Percentiles rank a stretch among this genome's conserved stretches.
These are phyloP conservation scores for Salix purpurea DNA, from an alignment of 345 rosid species.

Conservation along the genomic window DNA sequence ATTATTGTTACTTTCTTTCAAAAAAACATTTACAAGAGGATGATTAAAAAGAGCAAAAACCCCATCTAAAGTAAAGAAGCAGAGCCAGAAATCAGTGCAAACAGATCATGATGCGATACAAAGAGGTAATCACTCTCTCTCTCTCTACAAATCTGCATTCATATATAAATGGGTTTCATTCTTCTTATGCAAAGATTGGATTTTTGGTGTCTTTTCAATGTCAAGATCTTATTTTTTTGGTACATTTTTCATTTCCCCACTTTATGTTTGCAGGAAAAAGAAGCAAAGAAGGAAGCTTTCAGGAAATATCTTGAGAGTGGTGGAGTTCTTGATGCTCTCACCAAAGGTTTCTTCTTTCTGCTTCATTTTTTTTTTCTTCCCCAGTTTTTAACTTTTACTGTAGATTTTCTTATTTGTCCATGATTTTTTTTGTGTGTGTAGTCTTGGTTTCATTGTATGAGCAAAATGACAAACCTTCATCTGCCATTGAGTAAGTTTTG, in stretches of 20 bases:
- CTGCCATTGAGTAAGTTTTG: constrained; percentile 78
- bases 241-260: background rate
- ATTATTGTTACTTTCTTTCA: too few species aligned
- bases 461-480: constrained; percentile 86
- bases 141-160: background rate
- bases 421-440: constrained; percentile 18
- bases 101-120: constrained; percentile 24
- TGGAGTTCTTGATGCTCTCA: constrained; percentile 80
- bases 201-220: background rate
- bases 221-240: constrained; percentile 7
- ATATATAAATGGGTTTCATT: background rate
- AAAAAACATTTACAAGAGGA: background rate
- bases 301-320: constrained; percentile 80
- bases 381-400: background rate
- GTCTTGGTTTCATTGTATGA: constrained; percentile 83
- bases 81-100: constrained; percentile 2
- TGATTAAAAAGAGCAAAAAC: background rate
- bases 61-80: background rate
- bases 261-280: constrained; percentile 55
- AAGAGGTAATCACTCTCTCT: constrained; percentile 8
- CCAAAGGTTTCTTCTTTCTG: constrained; percentile 46
- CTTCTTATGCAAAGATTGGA: background rate
- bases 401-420: background rate
- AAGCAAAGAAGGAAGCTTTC: constrained; percentile 84
- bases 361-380: too few species aligned